Percentiles rank a stretch among this genome's conserved stretches.
These are phyloP conservation scores for Gonium pectorale DNA, from an alignment of 139 green algal genomes.

Conservation along the genomic window DNA sequence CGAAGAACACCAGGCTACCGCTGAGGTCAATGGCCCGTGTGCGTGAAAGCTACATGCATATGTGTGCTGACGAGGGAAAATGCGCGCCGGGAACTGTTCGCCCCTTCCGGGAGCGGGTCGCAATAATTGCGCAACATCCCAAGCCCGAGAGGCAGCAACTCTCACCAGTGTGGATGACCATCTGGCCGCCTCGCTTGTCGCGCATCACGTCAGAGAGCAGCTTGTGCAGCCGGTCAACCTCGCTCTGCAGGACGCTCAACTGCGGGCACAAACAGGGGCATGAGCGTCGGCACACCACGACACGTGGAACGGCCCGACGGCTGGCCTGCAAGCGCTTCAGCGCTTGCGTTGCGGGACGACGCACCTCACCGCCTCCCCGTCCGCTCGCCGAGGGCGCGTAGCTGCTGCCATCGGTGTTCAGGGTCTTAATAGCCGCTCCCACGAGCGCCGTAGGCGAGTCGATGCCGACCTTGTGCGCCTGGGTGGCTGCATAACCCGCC, in stretches of 20 bases:
- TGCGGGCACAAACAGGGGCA: constrained; percentile 1
- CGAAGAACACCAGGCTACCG: too few relatives aligned
- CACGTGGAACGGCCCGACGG: too few relatives aligned
- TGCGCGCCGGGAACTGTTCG: too few relatives aligned
- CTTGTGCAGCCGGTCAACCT: constrained; percentile 47
- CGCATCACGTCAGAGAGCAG: constrained; percentile 51
- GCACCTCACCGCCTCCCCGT: constrained; percentile 19
- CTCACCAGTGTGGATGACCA: constrained; percentile 47
- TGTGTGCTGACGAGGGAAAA: too few relatives aligned
- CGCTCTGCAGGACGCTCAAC: constrained; percentile 48
- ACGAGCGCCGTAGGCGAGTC: constrained; percentile 15
- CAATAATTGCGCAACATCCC: background rate
- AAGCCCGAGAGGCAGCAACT: background rate
- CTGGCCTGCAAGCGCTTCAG: background rate
- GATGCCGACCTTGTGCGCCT: constrained; percentile 23
- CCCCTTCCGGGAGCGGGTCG: too few relatives aligned
- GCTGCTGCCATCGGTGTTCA: background rate
- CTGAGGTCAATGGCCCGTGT: too few relatives aligned
- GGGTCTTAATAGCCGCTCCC: background rate
- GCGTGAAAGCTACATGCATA: too few relatives aligned
- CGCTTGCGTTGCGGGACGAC: too few relatives aligned
- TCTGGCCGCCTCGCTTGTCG: constrained; percentile 11
- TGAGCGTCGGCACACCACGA: too few relatives aligned
- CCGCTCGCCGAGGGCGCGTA: background rate
- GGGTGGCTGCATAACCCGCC: constrained; percentile 26